These are phyloP conservation scores for Voacanga thouarsii DNA, from an alignment of 257 asterid genomes.

Conservation along the genomic window DNA sequence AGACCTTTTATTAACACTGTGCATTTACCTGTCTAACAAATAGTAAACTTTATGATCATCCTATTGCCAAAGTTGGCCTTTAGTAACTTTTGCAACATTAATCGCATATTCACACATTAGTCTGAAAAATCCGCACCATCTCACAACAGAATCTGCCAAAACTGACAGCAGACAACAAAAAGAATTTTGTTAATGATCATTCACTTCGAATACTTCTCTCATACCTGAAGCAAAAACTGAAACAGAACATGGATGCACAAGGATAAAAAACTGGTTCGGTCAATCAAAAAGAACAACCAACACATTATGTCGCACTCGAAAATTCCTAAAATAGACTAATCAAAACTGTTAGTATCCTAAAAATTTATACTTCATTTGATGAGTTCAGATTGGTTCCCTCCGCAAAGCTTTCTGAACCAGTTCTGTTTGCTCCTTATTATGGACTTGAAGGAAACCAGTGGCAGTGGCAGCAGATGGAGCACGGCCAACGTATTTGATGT, in stretches of 20 bases:
- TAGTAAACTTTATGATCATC: too few species aligned
- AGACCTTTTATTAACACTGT: too few species aligned
- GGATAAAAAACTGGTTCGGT: neutral
- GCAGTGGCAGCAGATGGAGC: conserved; percentile 96
- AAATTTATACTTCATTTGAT: too few species aligned
- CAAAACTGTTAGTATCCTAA: neutral
- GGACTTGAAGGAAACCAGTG: conserved; percentile 74
- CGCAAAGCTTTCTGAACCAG: conserved; percentile 73
- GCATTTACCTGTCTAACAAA: too few species aligned
- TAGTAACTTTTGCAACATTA: neutral
- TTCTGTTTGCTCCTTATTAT: conserved; percentile 63
- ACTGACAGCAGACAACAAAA: neutral
- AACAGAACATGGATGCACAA: neutral
- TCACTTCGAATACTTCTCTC: neutral
- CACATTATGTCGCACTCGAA: neutral
- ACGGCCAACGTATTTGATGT: conserved; percentile 80
- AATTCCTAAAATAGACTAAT: neutral
- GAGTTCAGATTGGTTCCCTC: conserved; percentile 46
- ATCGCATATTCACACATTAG: neutral
- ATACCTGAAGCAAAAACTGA: neutral
- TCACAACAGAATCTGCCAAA: neutral
- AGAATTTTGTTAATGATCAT: neutral
- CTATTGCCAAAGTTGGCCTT: neutral
- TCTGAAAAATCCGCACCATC: neutral
- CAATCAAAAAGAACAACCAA: neutral